phyloP scores from a whole-genome alignment of 768 basidiomycete species.

The Amanita jacksonii region DNA sequence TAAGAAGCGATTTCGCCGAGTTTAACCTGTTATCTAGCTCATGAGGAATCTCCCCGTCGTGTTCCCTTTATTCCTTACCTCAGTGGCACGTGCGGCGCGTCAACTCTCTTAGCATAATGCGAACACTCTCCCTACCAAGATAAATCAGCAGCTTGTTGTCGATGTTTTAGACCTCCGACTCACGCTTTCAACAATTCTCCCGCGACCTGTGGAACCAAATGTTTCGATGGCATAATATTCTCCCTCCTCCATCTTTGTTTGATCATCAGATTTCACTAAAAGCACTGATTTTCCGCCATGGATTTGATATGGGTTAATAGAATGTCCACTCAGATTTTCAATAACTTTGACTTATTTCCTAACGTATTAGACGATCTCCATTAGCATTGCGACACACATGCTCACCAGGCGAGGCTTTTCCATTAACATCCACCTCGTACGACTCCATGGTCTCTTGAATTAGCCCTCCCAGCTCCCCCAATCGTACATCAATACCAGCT shows the following conservation, averaged over 20 bases:
- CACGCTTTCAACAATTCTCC: conserved; percentile 77
- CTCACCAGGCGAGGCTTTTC: conserved; percentile 73
- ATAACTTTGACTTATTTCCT: conserved; percentile 74
- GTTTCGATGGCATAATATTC: conserved; percentile 99
- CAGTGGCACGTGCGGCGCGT: conserved; percentile 65
- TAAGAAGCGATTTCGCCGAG: conserved; percentile 77
- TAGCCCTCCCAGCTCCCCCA: conserved; percentile 84
- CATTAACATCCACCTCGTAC: conserved; percentile 90
- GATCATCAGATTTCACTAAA: conserved; percentile 82
- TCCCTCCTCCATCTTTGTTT: conserved; percentile 98
- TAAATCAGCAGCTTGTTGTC: neutral
- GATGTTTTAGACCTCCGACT: conserved; percentile 12
- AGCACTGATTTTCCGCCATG: conserved; percentile 92
- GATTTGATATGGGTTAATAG: conserved; percentile 83
- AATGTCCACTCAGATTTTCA: conserved; percentile 89
- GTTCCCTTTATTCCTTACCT: conserved; percentile 36
- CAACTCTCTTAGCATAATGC: conserved; percentile 73
- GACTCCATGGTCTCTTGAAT: conserved; percentile 99
- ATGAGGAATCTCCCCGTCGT: conserved; percentile 8
- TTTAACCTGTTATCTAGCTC: conserved; percentile 42
- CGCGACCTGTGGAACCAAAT: conserved; percentile 94
- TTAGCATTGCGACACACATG: conserved; percentile 5
- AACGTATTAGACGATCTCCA: conserved; percentile 4
- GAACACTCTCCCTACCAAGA: conserved; percentile 83
- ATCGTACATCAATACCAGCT: conserved; percentile 90